These are phyloP conservation scores for Penicillium sp. DNA, from an alignment of 2,329 filamentous ascomycete genomes.

Conservation along the genomic window DNA sequence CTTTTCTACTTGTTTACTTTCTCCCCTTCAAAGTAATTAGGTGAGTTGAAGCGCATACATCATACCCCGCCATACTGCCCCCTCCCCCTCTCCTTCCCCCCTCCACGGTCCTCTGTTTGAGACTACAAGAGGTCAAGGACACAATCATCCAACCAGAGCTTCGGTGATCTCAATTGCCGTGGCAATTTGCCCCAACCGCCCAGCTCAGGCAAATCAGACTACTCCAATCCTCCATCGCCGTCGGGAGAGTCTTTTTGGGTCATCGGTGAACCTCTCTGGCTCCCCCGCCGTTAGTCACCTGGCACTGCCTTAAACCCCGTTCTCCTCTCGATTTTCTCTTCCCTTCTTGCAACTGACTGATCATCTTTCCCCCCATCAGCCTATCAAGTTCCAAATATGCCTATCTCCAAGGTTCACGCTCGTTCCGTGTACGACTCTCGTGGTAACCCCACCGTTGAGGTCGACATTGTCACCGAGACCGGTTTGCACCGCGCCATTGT, in stretches of 20 bases:
- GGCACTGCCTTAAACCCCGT: conserved; percentile 19
- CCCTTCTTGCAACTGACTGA: conserved; percentile 26
- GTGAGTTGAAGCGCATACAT: conserved; percentile 17
- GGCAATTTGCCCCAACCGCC: conserved; percentile 18
- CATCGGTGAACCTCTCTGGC: conserved; percentile 37
- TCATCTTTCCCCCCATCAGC: conserved; percentile 18
- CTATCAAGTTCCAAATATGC: conserved; percentile 64
- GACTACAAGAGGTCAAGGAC: conserved; percentile 5
- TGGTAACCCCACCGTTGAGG: conserved; percentile 96
- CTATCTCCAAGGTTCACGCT: conserved; percentile 85
- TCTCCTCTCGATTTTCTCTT: conserved; percentile 15
- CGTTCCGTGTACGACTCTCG: conserved; percentile 98
- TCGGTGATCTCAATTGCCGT: conserved; percentile 17
- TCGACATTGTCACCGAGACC: conserved; percentile 93
- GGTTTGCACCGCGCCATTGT: conserved; percentile 97
- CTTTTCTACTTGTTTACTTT: conserved; percentile 12
- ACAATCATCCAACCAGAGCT: conserved; percentile 11
- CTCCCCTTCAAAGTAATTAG: conserved; percentile 6
- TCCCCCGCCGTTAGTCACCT: conserved; percentile 34
- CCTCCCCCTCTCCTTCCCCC: conserved; percentile 1
- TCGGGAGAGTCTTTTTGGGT: conserved; percentile 37
- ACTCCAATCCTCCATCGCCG: conserved; percentile 11
- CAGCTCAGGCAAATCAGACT: conserved; percentile 22
- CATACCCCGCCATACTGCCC: conserved; percentile 21
- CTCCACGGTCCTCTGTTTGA: conserved; percentile 2